A percentile compares a stretch with the other conserved stretches of the same genome.
Evolutionary conservation across 352 stramenopile genomes (phyloP).

Genomic region (Phytophthora foliorum): DNA sequence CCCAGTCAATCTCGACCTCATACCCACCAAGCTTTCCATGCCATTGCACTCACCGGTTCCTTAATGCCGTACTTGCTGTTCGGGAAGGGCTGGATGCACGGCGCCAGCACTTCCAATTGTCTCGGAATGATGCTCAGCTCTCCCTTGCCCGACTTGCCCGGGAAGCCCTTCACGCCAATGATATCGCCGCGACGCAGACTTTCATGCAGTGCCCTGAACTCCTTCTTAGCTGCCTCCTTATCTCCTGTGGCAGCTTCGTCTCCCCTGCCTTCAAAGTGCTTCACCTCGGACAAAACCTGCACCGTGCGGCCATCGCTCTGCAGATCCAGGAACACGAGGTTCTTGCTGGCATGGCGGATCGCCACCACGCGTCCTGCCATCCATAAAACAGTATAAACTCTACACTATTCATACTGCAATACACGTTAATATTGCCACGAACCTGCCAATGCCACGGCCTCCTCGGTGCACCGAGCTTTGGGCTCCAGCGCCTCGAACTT

Average conservation of each 20-base stretch:
- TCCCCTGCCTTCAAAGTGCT: constrained; percentile 68
- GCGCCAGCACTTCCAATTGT: constrained; percentile 94
- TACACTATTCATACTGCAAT: not conserved
- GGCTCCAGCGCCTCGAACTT: constrained; percentile 63
- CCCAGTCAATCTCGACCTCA: constrained; percentile 30
- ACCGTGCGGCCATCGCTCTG: constrained; percentile 70
- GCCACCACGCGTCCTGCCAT: constrained; percentile 70
- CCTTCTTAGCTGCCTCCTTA: constrained; percentile 46
- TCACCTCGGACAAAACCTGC: constrained; percentile 82
- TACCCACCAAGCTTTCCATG: not conserved
- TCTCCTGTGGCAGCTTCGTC: constrained; percentile 29
- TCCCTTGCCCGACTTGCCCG: constrained; percentile 84
- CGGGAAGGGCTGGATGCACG: constrained; percentile 92
- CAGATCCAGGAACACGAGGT: constrained; percentile 85
- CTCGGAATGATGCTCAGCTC: constrained; percentile 87
- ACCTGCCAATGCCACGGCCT: constrained; percentile 71
- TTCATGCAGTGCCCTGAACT: constrained; percentile 74
- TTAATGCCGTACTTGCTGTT: constrained; percentile 97
- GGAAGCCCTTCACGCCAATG: constrained; percentile 81
- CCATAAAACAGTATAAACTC: not conserved
- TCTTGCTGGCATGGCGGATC: constrained; percentile 85
- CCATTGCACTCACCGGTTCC: constrained; percentile 58
- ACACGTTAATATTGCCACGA: not conserved
- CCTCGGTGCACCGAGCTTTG: constrained; percentile 66
- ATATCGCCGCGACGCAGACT: constrained; percentile 85